These are phyloP conservation scores for Nephelium lappaceum DNA, from an alignment of 345 rosid genomes.

Conservation along the genomic window DNA sequence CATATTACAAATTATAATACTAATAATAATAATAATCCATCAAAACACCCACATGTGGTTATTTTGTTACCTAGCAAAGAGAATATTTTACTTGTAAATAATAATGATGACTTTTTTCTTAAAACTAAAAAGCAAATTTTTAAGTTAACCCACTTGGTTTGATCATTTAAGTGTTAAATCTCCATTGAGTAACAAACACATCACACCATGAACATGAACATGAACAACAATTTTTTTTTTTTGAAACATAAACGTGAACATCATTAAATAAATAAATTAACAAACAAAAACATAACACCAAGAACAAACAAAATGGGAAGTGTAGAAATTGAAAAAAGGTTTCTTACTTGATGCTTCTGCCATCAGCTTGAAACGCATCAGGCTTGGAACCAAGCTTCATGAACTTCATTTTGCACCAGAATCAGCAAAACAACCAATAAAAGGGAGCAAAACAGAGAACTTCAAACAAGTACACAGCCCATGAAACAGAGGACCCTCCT, in stretches of 20 bases:
- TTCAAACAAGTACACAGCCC: slow-evolving; percentile 22
- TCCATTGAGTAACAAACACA: slow-evolving; percentile 4
- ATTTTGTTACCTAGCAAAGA: slow-evolving; percentile 22
- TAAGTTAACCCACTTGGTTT: neutral
- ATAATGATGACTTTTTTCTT: neutral
- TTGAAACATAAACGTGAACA: neutral
- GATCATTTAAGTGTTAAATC: slow-evolving; percentile 7
- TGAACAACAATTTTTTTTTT: too few relatives aligned
- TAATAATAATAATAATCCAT: slow-evolving; percentile 19
- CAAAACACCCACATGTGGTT: slow-evolving; percentile 32
- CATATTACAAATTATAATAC: slow-evolving; percentile 9
- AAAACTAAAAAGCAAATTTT: neutral
- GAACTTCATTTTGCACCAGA: slow-evolving; percentile 67
- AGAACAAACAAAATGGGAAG: neutral
- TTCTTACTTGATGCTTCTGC: slow-evolving; percentile 64
- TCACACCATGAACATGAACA: neutral
- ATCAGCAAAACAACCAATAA: neutral
- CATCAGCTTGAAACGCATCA: slow-evolving; percentile 81
- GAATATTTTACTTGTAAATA: slow-evolving; percentile 10
- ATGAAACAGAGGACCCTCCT: neutral
- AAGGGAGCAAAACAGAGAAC: slow-evolving; percentile 4
- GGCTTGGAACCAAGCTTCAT: slow-evolving; percentile 97
- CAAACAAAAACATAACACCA: neutral
- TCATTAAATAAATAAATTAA: neutral
- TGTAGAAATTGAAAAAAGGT: neutral